Conservation (phyloP, 805 yeast species). For the Saturnispora sekii region DNA sequence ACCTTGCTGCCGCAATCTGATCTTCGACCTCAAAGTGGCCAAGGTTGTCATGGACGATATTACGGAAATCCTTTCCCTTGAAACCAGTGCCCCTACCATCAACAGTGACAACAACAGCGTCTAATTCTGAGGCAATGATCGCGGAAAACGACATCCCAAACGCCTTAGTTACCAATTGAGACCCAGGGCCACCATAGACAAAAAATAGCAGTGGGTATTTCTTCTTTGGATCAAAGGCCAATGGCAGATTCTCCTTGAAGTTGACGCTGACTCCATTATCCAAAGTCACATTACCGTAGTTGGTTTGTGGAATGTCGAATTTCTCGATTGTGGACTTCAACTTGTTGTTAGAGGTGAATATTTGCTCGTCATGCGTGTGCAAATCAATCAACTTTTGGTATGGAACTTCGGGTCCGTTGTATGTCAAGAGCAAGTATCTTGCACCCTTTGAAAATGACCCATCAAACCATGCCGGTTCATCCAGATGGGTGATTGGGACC, state of each 20-base stretch:
- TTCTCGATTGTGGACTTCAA: slow-evolving; percentile 30
- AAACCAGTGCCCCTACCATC: slow-evolving; percentile 97
- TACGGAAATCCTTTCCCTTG: slow-evolving; percentile 70
- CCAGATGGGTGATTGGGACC: slow-evolving; percentile 39
- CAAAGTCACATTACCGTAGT: slow-evolving; percentile 43
- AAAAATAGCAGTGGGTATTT: slow-evolving; percentile 82
- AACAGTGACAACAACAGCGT: slow-evolving; percentile 84
- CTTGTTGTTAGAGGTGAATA: slow-evolving; percentile 38
- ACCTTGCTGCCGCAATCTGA: slow-evolving; percentile 75
- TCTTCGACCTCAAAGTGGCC: slow-evolving; percentile 80
- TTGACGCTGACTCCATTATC: slow-evolving; percentile 34
- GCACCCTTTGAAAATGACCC: slow-evolving; percentile 76
- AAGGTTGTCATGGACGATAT: slow-evolving; percentile 68
- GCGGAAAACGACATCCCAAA: slow-evolving; percentile 60
- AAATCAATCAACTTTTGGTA: slow-evolving; percentile 62
- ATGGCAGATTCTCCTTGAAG: slow-evolving; percentile 69
- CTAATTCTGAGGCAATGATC: slow-evolving; percentile 64
- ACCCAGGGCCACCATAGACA: slow-evolving; percentile 94
- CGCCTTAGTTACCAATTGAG: slow-evolving; percentile 64
- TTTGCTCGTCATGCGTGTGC: slow-evolving; percentile 29
- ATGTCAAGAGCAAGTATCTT: slow-evolving; percentile 58
- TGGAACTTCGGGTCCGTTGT: slow-evolving; percentile 75
- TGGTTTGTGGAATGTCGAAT: slow-evolving; percentile 49
- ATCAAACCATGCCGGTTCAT: slow-evolving; percentile 52
- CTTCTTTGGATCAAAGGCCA: slow-evolving; percentile 46